Base-by-base conservation (phyloP, 805 yeast genomes). In the Saccharomycopsis oosterbeekiorum region DNA sequence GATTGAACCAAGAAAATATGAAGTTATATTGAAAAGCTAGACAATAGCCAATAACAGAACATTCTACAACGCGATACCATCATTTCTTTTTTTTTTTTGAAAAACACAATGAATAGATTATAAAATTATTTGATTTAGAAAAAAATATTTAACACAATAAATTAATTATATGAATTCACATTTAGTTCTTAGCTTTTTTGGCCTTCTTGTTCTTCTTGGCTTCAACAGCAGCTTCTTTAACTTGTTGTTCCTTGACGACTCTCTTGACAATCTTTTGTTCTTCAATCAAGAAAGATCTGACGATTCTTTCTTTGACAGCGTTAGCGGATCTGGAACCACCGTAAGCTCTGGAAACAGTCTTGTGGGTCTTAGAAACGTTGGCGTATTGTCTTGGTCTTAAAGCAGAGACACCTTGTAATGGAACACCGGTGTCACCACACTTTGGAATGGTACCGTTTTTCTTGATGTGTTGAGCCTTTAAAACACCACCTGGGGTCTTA, bases 211-310 rank as follows among this genome's bases (percentile, higher is more conserved):
- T 39, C 47, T 64, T 64, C 56, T 64, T 64, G 36, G 66, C 60
- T 69, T 77, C 81, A 68, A 81, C 78, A 73, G 80, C 84, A 81
- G 85, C 83, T 75, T 88, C 93, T 82, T 89, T 88, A 73, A 85
- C 91, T 75, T 91, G 87, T 80, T 89, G 89, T 78, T 91, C 97
- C 88, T 93, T 93, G 76, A 94, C 87, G 74, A 94, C 97, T 83
- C 96, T 91, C 92, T 94, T 96, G 78, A 94, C 99, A 71, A 94
- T 92, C 90, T 94, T 96, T 84, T 94, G 98, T 84, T 94, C 99
- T 85, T 96, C 99, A 72, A 94, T 89, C 80, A 94, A 88, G 91
- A 94, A 94, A 76, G 99, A 97, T 84, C 99, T 93, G 78, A 93
- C 93, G 74, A 94, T 86, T 87, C 97, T 90, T 83, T 93, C 97